Percentiles rank a stretch among this genome's conserved stretches.
Conservation (phyloP, 352 stramenopile species). For the Elongisporangium anandrum region DNA sequence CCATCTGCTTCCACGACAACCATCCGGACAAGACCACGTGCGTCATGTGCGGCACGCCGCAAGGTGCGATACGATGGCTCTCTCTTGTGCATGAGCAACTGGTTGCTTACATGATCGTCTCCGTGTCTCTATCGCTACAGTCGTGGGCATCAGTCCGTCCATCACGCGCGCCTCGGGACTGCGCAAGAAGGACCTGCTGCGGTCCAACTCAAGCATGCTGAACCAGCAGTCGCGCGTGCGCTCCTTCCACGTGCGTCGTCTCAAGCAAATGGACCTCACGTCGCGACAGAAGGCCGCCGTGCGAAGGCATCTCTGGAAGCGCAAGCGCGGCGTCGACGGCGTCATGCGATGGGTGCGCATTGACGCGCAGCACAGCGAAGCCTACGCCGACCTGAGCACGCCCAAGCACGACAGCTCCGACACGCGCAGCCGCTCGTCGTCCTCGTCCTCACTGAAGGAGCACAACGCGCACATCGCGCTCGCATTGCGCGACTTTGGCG, state of each 20-base stretch:
- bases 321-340: constrained; percentile 66
- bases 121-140: background rate
- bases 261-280: constrained; percentile 86
- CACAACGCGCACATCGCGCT: constrained; percentile 71
- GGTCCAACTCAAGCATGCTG: constrained; percentile 65
- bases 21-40: constrained; percentile 75
- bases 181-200: constrained; percentile 56
- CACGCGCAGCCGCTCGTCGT: constrained; percentile 29
- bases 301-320: constrained; percentile 69
- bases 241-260: constrained; percentile 77
- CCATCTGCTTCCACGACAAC: constrained; percentile 87
- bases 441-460: constrained; percentile 50
- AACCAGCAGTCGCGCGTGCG: constrained; percentile 80
- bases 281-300: constrained; percentile 75
- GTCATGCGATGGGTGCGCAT: constrained; percentile 81
- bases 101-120: background rate
- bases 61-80: constrained; percentile 4
- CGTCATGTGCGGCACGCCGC: constrained; percentile 82
- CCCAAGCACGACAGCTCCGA: constrained; percentile 36
- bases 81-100: background rate
- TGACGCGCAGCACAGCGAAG: constrained; percentile 34
- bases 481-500: constrained; percentile 74
- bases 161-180: constrained; percentile 66
- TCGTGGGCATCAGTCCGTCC: constrained; percentile 54
- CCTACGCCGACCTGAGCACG: constrained; percentile 49